Conservation (phyloP, 2,329 filamentous ascomycete genomes). For the Tolypocladium ophioglossoides region DNA sequence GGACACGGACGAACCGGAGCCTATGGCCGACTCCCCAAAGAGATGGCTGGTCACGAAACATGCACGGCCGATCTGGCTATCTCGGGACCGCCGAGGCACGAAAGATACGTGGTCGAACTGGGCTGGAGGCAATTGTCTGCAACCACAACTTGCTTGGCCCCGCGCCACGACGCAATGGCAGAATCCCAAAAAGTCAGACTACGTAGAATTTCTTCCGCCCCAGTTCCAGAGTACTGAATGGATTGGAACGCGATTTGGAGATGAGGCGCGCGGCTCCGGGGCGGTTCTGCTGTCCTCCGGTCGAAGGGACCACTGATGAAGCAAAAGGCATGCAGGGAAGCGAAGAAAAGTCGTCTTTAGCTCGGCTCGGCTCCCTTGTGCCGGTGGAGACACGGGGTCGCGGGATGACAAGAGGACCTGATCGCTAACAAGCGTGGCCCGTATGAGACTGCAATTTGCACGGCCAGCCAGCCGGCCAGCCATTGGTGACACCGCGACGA, state of each 20-base stretch:
- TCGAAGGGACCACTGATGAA: neutral
- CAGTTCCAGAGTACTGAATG: too few relatives aligned
- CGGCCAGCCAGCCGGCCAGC: neutral
- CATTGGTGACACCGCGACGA: neutral
- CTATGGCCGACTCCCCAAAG: neutral
- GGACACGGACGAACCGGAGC: neutral
- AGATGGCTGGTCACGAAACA: neutral
- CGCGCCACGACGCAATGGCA: neutral
- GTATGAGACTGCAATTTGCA: neutral
- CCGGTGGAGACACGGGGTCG: neutral
- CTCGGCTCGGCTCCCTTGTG: neutral
- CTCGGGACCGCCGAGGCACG: neutral
- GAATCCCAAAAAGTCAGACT: neutral
- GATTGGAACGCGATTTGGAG: neutral
- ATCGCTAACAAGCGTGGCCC: neutral
- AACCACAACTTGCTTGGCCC: neutral
- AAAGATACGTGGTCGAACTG: neutral
- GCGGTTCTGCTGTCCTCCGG: neutral
- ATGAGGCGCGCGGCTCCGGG: neutral
- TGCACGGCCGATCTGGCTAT: neutral
- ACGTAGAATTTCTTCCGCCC: neutral
- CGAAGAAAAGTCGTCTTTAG: constrained; percentile 3
- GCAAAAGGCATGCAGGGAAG: neutral
- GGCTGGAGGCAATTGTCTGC: neutral
- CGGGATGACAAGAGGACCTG: neutral